Base-by-base conservation (phyloP, 2,329 filamentous ascomycete species). In the Pseudocercospora eumusae region DNA sequence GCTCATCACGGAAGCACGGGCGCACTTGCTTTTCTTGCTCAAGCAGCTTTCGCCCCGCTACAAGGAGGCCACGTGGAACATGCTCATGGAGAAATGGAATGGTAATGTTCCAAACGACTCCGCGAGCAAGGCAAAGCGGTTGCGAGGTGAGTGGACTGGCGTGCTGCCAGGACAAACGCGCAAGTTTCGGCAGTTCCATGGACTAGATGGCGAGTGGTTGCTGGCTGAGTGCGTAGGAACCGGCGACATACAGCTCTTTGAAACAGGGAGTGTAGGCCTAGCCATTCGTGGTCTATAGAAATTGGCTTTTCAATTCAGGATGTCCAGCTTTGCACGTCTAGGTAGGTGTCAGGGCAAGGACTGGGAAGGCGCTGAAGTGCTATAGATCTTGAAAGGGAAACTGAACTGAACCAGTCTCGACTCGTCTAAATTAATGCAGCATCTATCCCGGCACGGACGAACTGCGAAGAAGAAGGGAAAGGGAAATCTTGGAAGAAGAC, bases 101-200 rank as follows among this genome's bases (percentile, higher is more conserved):
- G 89, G 88, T 11, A 87, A 87, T 3, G 76, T 84, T n/a, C 76
- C 77, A 1, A 78, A 80, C 20, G 81, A 82, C 66, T 72, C 74
- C 4, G 75, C 78, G 20, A 78, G 77, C 28, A 74, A 77, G 61
- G 79, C 79, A 18, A 86, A 83, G 75, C 80, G 78, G 61, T 76
- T 78, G 18, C 76, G 86, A 58, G 83, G 84, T 1, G 84, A 86
- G 69, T 85, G 83, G 68, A 74, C 74, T 5, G 86, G 85, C 6
- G 79, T 88, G 2, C 69, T 86, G 44, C 83, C 85, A 0, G 86
- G 86, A 0, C 78, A 84, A 69, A 89, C 87, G 15, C 84, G 81
- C 71, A 88, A 86, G 71, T 92, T 90, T 90, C 87, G 82, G 71
- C 82, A 84, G 28, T 90, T 91, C 65, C 84, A 85, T 70, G 90